phyloP scores from a whole-genome alignment of 2,329 filamentous ascomycete genomes.

The Mollisia scopiformis region DNA sequence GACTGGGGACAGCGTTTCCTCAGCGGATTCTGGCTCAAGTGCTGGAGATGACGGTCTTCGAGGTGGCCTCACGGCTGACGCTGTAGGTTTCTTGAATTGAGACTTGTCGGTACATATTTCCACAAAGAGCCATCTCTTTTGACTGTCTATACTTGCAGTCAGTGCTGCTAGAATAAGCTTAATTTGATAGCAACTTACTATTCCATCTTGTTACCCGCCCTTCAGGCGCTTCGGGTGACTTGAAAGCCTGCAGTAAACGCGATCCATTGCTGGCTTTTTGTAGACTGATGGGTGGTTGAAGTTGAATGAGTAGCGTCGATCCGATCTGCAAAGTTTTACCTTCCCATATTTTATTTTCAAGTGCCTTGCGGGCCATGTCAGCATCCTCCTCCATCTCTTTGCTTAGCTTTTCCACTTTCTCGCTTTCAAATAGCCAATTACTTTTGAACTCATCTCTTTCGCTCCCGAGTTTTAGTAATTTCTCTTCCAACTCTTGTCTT shows the following conservation, averaged over 20 bases:
- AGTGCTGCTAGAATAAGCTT: background rate
- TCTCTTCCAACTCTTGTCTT: too few species aligned
- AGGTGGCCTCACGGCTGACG: background rate
- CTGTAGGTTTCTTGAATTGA: background rate
- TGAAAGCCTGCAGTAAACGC: background rate
- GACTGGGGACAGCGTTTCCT: too few species aligned
- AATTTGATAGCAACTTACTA: background rate
- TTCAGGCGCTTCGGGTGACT: background rate
- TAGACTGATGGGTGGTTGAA: background rate
- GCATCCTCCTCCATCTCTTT: background rate
- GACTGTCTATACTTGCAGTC: background rate
- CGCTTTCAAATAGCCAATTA: too few species aligned
- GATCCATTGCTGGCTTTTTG: background rate
- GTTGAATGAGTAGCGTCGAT: background rate
- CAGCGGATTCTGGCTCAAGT: too few species aligned
- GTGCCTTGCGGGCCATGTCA: background rate
- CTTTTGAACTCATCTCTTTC: too few species aligned
- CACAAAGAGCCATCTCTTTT: background rate
- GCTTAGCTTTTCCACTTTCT: too few species aligned
- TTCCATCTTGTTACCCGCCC: background rate
- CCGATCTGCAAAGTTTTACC: background rate
- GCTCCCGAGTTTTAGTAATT: too few species aligned
- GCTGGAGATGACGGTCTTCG: too few species aligned
- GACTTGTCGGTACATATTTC: background rate
- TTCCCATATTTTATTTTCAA: background rate